Evolutionary conservation across 2,329 filamentous ascomycete genomes (phyloP).

Genomic region (Paramyrothecium roridum): DNA sequence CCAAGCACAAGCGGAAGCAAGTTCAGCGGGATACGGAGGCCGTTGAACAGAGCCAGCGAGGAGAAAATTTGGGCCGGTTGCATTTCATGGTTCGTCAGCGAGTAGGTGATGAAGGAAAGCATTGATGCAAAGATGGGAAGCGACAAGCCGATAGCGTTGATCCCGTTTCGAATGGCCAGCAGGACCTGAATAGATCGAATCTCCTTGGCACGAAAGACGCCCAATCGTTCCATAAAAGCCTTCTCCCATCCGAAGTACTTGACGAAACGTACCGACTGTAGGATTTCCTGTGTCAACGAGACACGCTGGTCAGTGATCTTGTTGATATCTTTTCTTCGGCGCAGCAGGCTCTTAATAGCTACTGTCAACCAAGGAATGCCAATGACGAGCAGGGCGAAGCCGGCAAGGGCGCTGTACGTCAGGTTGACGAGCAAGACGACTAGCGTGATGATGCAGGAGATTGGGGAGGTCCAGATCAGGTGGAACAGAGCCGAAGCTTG

Average conservation of each 20-base stretch:
- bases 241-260: constrained; percentile 97
- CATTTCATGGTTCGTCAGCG: constrained; percentile 63
- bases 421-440: constrained; percentile 81
- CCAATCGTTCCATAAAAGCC: constrained; percentile 75
- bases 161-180: constrained; percentile 77
- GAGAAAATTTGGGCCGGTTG: constrained; percentile 82
- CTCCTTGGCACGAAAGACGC: constrained; percentile 70
- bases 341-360: constrained; percentile 74
- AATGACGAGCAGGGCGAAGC: constrained; percentile 78
- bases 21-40: constrained; percentile 84
- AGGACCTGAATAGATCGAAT: constrained; percentile 82
- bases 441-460: constrained; percentile 75
- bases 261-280: constrained; percentile 89
- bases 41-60: constrained; percentile 90
- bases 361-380: constrained; percentile 74
- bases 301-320: constrained; percentile 92
- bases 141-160: constrained; percentile 80
- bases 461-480: constrained; percentile 82
- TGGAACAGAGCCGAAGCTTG: constrained; percentile 88
- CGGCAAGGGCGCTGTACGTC: constrained; percentile 83
- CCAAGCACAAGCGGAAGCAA: constrained; percentile 84
- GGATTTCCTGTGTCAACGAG: constrained; percentile 85
- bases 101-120: constrained; percentile 86
- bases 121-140: constrained; percentile 94
- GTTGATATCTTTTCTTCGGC: constrained; percentile 77